A percentile compares a stretch with the other conserved stretches of the same genome.
Evolutionary conservation across 1,284 basidiomycete species (phyloP).

Genomic region (Sanguinoderma infundibulare): DNA sequence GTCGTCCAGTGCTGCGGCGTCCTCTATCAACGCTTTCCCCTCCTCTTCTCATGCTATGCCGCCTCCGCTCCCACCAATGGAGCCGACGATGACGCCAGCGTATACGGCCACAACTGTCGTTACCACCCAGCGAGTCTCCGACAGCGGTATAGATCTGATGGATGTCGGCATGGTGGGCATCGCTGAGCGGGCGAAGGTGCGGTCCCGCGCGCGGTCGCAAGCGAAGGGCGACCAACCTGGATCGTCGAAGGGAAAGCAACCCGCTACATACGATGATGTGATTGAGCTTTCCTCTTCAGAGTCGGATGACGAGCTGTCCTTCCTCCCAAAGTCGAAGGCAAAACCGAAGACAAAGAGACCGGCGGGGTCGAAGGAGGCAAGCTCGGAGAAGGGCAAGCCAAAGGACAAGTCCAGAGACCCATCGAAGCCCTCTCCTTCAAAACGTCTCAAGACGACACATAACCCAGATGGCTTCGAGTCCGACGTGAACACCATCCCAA

Average conservation of each 20-base stretch:
- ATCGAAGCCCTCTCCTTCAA: constrained; percentile 15
- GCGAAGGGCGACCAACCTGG: too few species aligned
- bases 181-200: constrained; percentile 51
- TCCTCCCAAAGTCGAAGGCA: constrained; percentile 23
- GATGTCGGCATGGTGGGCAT: constrained; percentile 34
- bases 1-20: constrained; percentile 12
- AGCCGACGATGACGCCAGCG: constrained; percentile 5
- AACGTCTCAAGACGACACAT: constrained; percentile 23
- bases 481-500: constrained; percentile 31
- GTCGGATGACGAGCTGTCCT: constrained; percentile 33
- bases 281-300: constrained; percentile 38
- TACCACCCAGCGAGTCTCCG: constrained; percentile 5
- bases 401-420: constrained; percentile 10
- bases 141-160: constrained; percentile 17
- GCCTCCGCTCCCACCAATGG: constrained; percentile 1
- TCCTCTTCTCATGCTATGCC: neutral
- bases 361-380: constrained; percentile 11
- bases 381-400: constrained; percentile 7
- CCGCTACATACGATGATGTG: constrained; percentile 23
- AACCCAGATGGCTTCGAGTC: constrained; percentile 24
- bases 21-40: neutral
- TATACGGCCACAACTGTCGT: constrained; percentile 6
- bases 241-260: too few species aligned
- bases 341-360: constrained; percentile 23
- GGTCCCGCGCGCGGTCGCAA: constrained; percentile 38